Evolutionary conservation across 2,329 filamentous ascomycete genomes (phyloP).

Genomic region (Chaetomium sp.): DNA sequence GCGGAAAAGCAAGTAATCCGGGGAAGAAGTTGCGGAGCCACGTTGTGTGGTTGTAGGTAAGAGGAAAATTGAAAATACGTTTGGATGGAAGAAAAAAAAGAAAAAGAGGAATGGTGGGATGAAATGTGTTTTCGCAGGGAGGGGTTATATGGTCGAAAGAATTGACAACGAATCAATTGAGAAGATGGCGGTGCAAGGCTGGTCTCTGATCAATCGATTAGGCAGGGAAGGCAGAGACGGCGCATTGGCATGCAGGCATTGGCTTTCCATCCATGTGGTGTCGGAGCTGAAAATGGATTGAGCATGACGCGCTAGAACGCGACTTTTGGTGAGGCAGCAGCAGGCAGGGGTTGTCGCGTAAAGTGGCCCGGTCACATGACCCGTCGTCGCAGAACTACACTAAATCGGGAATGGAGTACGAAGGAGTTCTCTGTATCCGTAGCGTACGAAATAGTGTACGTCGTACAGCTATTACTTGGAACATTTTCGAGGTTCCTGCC

Average conservation of each 20-base stretch:
- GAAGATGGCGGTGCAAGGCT: neutral
- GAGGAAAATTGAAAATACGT: neutral
- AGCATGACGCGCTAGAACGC: slow-evolving; percentile 21
- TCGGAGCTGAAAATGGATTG: neutral
- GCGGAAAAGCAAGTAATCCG: neutral
- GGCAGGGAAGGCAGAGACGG: neutral
- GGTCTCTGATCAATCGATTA: neutral
- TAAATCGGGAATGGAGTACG: no score
- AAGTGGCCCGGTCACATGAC: slow-evolving; percentile 19
- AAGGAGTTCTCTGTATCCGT: no score
- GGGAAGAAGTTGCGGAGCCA: slow-evolving; percentile 3
- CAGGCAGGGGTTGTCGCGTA: slow-evolving; percentile 14
- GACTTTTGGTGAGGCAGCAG: slow-evolving; percentile 16
- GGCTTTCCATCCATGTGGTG: no score
- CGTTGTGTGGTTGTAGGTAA: neutral
- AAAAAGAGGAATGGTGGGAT: no score
- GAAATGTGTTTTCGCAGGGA: no score
- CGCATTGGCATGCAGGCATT: neutral
- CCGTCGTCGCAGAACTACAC: neutral
- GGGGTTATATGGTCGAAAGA: neutral
- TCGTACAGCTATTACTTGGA: no score
- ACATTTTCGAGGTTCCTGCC: no score
- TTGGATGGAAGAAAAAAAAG: no score
- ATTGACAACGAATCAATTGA: neutral
- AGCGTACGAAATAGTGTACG: no score